These are phyloP conservation scores for Rhynchospora breviuscula DNA, from an alignment of 176 grass and related monocot genomes.

Conservation along the genomic window DNA sequence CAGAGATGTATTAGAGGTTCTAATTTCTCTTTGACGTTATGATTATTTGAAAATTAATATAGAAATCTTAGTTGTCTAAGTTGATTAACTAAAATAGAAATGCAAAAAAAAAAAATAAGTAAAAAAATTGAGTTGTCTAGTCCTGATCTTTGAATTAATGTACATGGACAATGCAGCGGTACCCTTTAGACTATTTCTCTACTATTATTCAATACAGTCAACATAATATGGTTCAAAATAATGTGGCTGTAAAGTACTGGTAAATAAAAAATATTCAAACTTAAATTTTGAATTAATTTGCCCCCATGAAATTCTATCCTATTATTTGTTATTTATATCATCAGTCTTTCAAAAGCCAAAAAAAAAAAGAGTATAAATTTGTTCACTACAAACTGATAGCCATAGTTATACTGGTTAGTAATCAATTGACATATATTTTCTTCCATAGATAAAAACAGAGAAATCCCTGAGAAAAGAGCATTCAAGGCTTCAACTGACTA, in stretches of 20 bases:
- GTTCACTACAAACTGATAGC: not conserved
- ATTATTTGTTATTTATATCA: not conserved
- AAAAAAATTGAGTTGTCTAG: not conserved
- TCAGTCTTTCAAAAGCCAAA: not conserved
- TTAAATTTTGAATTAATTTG: too few relatives aligned
- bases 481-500: not conserved
- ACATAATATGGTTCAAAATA: too few relatives aligned
- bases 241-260: too few relatives aligned
- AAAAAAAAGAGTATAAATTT: not conserved
- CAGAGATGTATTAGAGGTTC: not conserved
- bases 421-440: not conserved
- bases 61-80: too few relatives aligned
- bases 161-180: too few relatives aligned
- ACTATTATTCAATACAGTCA: too few relatives aligned
- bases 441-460: not conserved
- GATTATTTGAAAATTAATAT: not conserved
- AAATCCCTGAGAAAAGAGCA: not conserved
- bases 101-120: not conserved
- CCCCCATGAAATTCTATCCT: not conserved
- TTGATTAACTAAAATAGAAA: too few relatives aligned
- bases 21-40: not conserved
- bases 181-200: too few relatives aligned
- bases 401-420: not conserved
- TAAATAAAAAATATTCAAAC: too few relatives aligned
- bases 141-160: too few relatives aligned